Conservation (phyloP, 306 rosid genomes). For the Ormosia emarginata region DNA sequence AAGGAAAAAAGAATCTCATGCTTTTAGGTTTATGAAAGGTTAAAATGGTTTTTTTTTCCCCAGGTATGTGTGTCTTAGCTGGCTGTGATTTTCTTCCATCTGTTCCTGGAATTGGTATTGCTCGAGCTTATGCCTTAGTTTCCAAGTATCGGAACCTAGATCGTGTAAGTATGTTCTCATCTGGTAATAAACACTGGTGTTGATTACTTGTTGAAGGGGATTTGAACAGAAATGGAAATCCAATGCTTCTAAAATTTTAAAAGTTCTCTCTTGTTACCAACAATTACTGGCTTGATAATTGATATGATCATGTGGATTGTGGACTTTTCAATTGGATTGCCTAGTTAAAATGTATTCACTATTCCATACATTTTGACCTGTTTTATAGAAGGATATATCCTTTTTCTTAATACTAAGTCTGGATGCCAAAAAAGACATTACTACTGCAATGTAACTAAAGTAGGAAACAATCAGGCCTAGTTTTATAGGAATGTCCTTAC, state of each 20-base stretch:
- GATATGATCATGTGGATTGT: not conserved
- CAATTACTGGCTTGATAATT: not conserved
- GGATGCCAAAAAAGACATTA: not conserved
- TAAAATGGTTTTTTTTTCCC: not conserved
- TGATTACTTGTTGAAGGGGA: not conserved
- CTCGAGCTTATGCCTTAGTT: conserved; percentile 75
- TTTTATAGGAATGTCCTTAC: not conserved
- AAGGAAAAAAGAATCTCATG: not conserved
- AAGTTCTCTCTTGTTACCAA: not conserved
- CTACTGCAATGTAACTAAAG: not conserved
- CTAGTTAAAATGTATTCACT: not conserved
- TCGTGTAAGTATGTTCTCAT: conserved; percentile 62
- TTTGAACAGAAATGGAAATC: not conserved
- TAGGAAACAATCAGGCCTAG: not conserved
- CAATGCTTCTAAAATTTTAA: not conserved
- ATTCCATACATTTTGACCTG: not conserved
- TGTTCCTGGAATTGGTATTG: conserved; percentile 94
- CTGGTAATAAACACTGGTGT: not conserved
- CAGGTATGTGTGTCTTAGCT: conserved; percentile 96
- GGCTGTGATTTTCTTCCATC: conserved; percentile 98
- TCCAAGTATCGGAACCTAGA: conserved; percentile 76
- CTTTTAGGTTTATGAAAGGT: not conserved
- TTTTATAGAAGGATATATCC: not conserved
- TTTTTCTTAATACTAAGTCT: not conserved
- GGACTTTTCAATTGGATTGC: not conserved